Evolutionary conservation across 305 asterid genomes (phyloP).

Genomic region (Fraxinus latifolia): DNA sequence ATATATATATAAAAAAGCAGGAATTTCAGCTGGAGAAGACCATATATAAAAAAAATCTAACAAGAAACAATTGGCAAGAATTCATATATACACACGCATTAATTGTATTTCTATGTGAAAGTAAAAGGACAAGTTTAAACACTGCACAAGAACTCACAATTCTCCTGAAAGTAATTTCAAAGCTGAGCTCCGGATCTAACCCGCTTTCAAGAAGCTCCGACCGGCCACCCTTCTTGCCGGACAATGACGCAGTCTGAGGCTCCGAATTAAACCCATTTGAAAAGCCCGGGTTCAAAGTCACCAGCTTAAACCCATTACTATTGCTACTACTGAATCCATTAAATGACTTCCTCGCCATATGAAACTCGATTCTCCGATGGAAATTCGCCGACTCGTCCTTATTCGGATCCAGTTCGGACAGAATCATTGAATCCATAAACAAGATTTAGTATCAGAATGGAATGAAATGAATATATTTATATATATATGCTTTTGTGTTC

Average conservation of each 20-base stretch:
- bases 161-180: slow-evolving; percentile 61
- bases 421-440: neutral
- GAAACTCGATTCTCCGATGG: slow-evolving; percentile 74
- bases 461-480: neutral
- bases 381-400: slow-evolving; percentile 26
- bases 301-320: slow-evolving; percentile 68
- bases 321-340: slow-evolving; percentile 45
- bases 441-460: neutral
- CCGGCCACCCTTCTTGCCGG: slow-evolving; percentile 30
- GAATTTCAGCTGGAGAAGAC: neutral
- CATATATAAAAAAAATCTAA: neutral
- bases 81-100: neutral
- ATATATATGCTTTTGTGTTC: neutral
- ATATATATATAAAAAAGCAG: neutral
- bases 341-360: slow-evolving; percentile 50
- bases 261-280: slow-evolving; percentile 26
- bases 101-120: neutral
- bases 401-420: neutral
- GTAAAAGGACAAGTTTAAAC: neutral
- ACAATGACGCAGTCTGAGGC: slow-evolving; percentile 24
- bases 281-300: slow-evolving; percentile 54
- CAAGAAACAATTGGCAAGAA: neutral
- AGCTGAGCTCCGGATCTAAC: slow-evolving; percentile 78
- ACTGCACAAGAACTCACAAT: slow-evolving; percentile 58
- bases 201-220: slow-evolving; percentile 35